Evolutionary conservation across 2,329 filamentous ascomycete species (phyloP).

Genomic region (Pseudonectria buxi): DNA sequence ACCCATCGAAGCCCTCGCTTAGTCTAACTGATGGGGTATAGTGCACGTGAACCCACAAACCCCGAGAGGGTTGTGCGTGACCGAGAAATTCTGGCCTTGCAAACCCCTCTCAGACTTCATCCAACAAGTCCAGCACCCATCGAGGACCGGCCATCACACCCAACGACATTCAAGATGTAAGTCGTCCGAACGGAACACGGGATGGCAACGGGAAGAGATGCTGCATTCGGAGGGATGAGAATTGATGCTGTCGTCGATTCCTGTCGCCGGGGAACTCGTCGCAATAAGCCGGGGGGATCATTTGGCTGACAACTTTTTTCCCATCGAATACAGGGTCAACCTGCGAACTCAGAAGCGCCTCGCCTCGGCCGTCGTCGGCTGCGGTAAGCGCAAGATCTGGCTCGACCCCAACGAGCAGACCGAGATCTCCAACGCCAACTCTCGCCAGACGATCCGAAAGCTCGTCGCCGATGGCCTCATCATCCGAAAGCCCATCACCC

Average conservation of each 20-base stretch:
- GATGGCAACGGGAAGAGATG: conserved; percentile 7
- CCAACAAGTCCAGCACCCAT: conserved; percentile 26
- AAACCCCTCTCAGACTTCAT: conserved; percentile 35
- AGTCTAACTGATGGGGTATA: conserved; percentile 24
- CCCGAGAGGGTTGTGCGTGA: conserved; percentile 29
- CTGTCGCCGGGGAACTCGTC: conserved; percentile 3
- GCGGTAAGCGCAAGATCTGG: conserved; percentile 99
- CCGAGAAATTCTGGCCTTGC: conserved; percentile 34
- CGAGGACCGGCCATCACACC: conserved; percentile 36
- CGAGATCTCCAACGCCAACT: conserved; percentile 99
- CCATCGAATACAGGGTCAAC: conserved; percentile 71
- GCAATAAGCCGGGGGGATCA: conserved; percentile 6
- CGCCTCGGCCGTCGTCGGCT: conserved; percentile 95
- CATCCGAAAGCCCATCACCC: conserved; percentile 99
- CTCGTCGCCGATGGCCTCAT: conserved; percentile 99
- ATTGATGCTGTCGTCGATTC: conserved; percentile 10
- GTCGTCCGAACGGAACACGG: conserved; percentile 20
- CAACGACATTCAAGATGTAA: conserved; percentile 41
- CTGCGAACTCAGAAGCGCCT: conserved; percentile 99
- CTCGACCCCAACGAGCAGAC: conserved; percentile 98
- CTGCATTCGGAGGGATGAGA: conserved; percentile 5
- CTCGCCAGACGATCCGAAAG: conserved; percentile 99
- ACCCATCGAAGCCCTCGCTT: conserved; percentile 35
- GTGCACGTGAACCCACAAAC: conserved; percentile 39
- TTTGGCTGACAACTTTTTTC: conserved; percentile 24